phyloP scores from a whole-genome alignment of 768 basidiomycete genomes.

The Leucosporidium creatinivorum region DNA sequence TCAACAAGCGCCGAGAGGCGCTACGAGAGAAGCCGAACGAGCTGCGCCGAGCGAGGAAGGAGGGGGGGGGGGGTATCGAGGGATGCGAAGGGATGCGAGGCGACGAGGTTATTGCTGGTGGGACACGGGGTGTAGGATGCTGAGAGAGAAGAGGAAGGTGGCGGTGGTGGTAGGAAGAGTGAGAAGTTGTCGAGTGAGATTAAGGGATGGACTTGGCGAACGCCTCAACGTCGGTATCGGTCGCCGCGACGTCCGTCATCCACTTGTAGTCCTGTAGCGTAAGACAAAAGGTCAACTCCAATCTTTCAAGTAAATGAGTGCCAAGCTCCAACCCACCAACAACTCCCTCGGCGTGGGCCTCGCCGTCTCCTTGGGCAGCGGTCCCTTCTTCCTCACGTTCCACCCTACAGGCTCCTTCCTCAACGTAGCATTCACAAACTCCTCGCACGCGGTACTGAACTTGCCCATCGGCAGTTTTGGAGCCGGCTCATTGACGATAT shows the following conservation, averaged over 20 bases:
- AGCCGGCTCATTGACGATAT: conserved; percentile 98
- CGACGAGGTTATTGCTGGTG: neutral
- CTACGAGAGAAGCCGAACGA: too few relatives aligned
- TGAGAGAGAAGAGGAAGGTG: neutral
- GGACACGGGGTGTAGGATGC: neutral
- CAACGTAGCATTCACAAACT: conserved; percentile 83
- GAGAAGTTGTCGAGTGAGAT: too few relatives aligned
- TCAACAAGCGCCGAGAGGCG: too few relatives aligned
- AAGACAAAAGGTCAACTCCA: neutral
- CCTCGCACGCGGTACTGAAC: conserved; percentile 66
- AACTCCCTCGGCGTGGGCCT: conserved; percentile 46
- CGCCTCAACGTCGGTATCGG: conserved; percentile 63
- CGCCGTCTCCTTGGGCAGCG: conserved; percentile 73
- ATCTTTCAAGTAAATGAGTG: neutral
- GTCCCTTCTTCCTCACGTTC: conserved; percentile 46
- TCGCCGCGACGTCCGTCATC: conserved; percentile 58
- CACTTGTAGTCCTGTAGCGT: conserved; percentile 58
- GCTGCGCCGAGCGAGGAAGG: too few relatives aligned
- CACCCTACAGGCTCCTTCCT: conserved; percentile 71
- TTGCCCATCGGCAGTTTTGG: conserved; percentile 70
- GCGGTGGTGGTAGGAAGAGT: neutral
- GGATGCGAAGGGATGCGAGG: too few relatives aligned
- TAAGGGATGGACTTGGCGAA: conserved; percentile 51
- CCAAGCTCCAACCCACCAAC: conserved; percentile 34
- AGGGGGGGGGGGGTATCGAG: too few relatives aligned